Evolutionary conservation across 768 basidiomycete genomes (phyloP).

Genomic region (Macrolepiota fuliginosa): DNA sequence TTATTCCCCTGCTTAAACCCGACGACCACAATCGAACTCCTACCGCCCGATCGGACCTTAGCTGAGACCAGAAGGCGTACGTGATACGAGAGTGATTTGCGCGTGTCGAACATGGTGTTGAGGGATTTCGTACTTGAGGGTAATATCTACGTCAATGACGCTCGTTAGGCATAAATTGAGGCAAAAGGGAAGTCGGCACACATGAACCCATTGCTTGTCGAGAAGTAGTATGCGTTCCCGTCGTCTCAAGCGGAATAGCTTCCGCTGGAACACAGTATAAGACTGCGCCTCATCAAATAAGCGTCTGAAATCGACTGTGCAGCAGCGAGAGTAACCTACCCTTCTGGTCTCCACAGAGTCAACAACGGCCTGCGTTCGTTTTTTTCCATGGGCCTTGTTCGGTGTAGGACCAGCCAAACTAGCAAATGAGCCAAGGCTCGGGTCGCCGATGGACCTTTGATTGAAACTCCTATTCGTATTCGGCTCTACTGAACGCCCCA

Average conservation of each 20-base stretch:
- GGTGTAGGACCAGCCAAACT: not conserved
- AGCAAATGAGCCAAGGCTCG: not conserved
- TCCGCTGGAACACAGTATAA: conserved; percentile 9
- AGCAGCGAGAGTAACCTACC: not conserved
- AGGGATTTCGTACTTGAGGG: conserved; percentile 8
- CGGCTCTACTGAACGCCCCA: not conserved
- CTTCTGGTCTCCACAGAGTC: not conserved
- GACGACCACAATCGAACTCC: not conserved
- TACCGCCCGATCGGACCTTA: not conserved
- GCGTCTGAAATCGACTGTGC: not conserved
- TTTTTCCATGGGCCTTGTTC: not conserved
- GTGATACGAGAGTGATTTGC: conserved; percentile 8
- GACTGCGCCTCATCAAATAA: not conserved
- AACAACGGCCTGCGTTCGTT: not conserved
- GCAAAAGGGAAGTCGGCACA: not conserved
- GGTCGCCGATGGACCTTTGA: not conserved
- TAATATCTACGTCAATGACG: not conserved
- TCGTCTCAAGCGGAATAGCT: not conserved
- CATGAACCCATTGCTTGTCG: conserved; percentile 11
- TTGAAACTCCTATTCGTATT: not conserved
- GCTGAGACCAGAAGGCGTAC: not conserved
- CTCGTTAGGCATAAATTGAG: not conserved
- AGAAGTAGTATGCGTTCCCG: conserved; percentile 2
- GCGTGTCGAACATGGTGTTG: conserved; percentile 7
- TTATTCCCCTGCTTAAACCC: conserved; percentile 1